Conservation (phyloP, 208 protist genomes). For the Crithidia thermophila region DNA sequence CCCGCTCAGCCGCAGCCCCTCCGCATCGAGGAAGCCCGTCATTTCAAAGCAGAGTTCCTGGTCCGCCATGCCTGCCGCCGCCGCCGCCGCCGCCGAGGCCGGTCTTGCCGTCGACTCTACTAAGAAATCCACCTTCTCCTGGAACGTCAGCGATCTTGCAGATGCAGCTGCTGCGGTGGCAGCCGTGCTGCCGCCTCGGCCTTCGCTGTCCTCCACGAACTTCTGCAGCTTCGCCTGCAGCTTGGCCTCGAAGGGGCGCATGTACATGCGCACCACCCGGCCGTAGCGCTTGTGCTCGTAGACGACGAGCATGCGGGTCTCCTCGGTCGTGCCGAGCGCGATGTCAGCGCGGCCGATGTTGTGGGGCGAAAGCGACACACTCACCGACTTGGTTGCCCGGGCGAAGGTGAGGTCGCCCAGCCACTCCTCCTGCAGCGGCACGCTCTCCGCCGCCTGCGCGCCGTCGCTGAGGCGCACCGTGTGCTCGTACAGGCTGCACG, state of each 20-base stretch:
- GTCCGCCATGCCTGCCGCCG: neutral
- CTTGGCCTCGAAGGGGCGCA: constrained; percentile 29
- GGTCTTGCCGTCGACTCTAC: constrained; percentile 1
- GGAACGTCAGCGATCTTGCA: constrained; percentile 11
- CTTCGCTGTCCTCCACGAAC: constrained; percentile 9
- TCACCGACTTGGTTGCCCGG: constrained; percentile 21
- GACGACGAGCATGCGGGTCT: constrained; percentile 37
- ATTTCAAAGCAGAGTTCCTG: constrained; percentile 36
- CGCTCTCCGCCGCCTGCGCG: constrained; percentile 20
- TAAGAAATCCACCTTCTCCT: constrained; percentile 27
- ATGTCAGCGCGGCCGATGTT: constrained; percentile 23
- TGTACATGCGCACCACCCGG: constrained; percentile 50
- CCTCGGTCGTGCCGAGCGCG: constrained; percentile 21
- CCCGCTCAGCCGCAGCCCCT: constrained; percentile 75
- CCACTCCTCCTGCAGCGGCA: constrained; percentile 76
- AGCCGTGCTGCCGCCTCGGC: too few relatives aligned
- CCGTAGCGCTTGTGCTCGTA: constrained; percentile 69
- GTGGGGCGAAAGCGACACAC: constrained; percentile 11
- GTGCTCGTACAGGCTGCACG: constrained; percentile 82
- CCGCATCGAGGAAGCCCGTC: constrained; percentile 62
- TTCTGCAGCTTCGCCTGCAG: constrained; percentile 19
- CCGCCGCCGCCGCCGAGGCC: neutral
- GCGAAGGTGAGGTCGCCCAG: constrained; percentile 50
- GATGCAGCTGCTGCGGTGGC: too few relatives aligned
- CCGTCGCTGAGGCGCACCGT: constrained; percentile 60